Evolutionary conservation across 441 rosid genomes (phyloP).

Genomic region (Gossypium gossypioides): DNA sequence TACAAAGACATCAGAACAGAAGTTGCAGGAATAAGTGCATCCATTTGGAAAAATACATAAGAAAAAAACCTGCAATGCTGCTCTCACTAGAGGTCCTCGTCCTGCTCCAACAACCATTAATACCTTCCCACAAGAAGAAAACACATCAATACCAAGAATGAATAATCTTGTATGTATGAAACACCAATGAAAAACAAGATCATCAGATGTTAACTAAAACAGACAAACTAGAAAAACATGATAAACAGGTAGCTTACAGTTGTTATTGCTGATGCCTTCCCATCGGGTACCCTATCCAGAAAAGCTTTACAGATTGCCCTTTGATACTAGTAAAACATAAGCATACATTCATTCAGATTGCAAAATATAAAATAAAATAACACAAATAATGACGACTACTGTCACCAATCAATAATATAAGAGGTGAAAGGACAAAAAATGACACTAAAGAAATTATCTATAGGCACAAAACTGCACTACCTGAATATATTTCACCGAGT

Average conservation of each 20-base stretch:
- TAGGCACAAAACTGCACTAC: constrained; percentile 23
- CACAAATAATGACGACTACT: not conserved
- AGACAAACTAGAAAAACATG: not conserved
- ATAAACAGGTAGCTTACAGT: constrained; percentile 43
- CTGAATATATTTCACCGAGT: constrained; percentile 75
- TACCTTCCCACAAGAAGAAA: constrained; percentile 37
- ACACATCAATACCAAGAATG: constrained; percentile 10
- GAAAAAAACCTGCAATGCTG: constrained; percentile 74
- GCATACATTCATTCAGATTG: constrained; percentile 9
- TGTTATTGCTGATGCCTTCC: constrained; percentile 37
- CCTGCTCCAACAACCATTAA: constrained; percentile 99
- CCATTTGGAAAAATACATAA: constrained; percentile 15
- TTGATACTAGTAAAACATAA: constrained; percentile 62
- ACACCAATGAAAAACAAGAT: not conserved
- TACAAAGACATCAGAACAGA: constrained; percentile 9
- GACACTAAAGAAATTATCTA: not conserved
- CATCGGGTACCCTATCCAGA: constrained; percentile 79
- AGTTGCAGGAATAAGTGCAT: not conserved
- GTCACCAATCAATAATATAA: constrained; percentile 3
- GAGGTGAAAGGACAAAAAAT: not conserved
- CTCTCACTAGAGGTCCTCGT: constrained; percentile 97
- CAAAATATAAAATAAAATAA: constrained; percentile 4
- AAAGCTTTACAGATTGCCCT: constrained; percentile 79
- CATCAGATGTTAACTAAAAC: constrained; percentile 3
- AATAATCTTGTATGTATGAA: constrained; percentile 5